Evolutionary conservation across 2,329 filamentous ascomycete genomes (phyloP), one percentile per base, ranked within the genome.

Genomic region (Clonostachys rhizophaga): DNA sequence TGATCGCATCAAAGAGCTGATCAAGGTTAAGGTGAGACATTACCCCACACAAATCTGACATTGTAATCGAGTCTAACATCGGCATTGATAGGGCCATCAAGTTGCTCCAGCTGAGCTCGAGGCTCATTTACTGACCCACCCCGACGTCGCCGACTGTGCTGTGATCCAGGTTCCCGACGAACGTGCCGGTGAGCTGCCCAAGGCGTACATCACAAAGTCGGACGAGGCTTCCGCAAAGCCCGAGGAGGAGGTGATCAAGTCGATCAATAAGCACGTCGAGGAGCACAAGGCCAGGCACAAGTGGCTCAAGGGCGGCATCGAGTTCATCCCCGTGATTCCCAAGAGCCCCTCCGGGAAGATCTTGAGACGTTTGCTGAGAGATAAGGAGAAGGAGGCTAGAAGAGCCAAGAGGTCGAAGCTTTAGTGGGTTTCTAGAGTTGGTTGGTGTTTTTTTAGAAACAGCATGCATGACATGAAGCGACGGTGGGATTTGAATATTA

Each of bases 81-180:
- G 24, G 40, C 16, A 7, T 18, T 45, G n/a, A 37, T 16, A 86
- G 75, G 87, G 86, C 43, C 69, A 83, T 46, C 87, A 91, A 76
- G 87, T 91, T 12, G 86, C 87, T 2, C 87, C 87, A 0, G 87
- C 87, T 1, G 87, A 91, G 58, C 74, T 91, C 2, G 87, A 91
- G 64, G 83, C 84, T 1, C 83, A 87, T 52, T 71, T 91, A 3
- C 76, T 91, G 5, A 78, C 82, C 0, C 86, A 89, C 56, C 76
- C 78, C 0, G 74, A 76, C n/a, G 84, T 91, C 30, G 78, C 79
- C 14, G 87, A 91, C 60, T 85, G 80, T 49, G 83, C 86, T 5
- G 86, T 91, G 5, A 87, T 89, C 52, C 82, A 81, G 12, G 71
- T 88, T 2, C 81, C 80, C 0, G 68, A 80, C 34, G 70, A 72